phyloP scores from a whole-genome alignment of 2,329 filamentous ascomycete species.

The Sclerotinia minor region DNA sequence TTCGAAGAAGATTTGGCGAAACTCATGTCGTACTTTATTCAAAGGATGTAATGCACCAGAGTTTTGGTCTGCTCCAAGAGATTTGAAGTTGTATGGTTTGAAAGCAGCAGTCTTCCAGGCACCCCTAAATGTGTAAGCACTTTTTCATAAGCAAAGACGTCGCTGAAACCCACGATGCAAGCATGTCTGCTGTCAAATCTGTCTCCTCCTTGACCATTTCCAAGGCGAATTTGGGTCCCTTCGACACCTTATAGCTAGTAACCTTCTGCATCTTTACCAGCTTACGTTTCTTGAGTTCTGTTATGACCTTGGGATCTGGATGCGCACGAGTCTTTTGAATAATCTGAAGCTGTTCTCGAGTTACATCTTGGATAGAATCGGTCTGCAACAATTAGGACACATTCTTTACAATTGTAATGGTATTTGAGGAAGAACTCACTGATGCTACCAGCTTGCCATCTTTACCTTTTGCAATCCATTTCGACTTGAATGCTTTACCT shows the following conservation, averaged over 20 bases:
- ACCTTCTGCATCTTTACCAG: conserved; percentile 81
- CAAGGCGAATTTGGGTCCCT: conserved; percentile 84
- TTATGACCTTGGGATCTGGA: conserved; percentile 71
- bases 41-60: conserved; percentile 67
- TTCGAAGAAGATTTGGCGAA: conserved; percentile 98
- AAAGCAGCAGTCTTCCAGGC: conserved; percentile 91
- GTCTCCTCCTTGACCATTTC: conserved; percentile 93
- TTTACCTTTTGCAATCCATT: conserved; percentile 66
- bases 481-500: conserved; percentile 86
- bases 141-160: conserved; percentile 23
- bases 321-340: conserved; percentile 71
- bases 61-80: conserved; percentile 60
- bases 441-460: conserved; percentile 56
- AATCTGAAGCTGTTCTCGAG: conserved; percentile 70
- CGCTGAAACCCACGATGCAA: conserved; percentile 54
- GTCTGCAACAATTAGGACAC: conserved; percentile 43
- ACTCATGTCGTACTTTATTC: conserved; percentile 94
- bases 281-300: conserved; percentile 90
- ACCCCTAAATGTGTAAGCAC: conserved; percentile 51
- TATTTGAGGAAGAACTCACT: conserved; percentile 43
- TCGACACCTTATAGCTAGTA: conserved; percentile 78
- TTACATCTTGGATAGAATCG: conserved; percentile 77
- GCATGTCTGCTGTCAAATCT: conserved; percentile 91
- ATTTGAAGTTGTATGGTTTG: conserved; percentile 79
- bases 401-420: neutral